Percentiles rank a stretch among this genome's conserved stretches.
Conservation (phyloP, 2,329 filamentous ascomycete species). For the Neoscytalidium dimidiatum region DNA sequence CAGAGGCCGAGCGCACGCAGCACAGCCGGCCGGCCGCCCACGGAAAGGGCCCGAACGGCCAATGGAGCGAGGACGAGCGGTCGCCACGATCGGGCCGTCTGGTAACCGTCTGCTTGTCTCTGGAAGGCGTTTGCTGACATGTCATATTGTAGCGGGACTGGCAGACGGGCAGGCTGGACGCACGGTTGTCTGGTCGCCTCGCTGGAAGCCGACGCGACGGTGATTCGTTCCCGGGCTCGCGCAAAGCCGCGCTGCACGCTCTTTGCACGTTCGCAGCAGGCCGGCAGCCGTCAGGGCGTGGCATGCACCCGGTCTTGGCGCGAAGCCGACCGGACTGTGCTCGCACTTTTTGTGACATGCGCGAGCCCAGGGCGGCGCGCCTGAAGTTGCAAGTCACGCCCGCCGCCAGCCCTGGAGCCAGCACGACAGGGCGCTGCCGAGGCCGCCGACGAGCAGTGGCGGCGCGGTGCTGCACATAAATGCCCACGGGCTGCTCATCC, state of each 20-base stretch:
- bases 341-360: not conserved
- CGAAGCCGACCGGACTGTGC: not conserved
- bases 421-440: not conserved
- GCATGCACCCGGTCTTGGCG: not conserved
- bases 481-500: not conserved
- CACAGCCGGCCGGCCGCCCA: too few species aligned
- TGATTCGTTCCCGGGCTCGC: not conserved
- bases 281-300: not conserved
- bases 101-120: not conserved
- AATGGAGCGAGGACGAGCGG: not conserved
- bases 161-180: not conserved
- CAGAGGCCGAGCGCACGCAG: too few species aligned
- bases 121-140: not conserved
- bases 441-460: not conserved
- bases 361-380: conserved; percentile 1
- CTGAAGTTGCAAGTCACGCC: not conserved
- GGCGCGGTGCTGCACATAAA: not conserved
- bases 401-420: not conserved
- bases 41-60: not conserved
- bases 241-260: not conserved
- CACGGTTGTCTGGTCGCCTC: not conserved
- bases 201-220: not conserved
- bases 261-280: not conserved
- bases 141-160: not conserved
- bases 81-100: not conserved